Percentiles rank a stretch among this genome's conserved stretches.
Conservation (phyloP, 1,284 basidiomycete genomes). For the Boletus hoseneyae region DNA sequence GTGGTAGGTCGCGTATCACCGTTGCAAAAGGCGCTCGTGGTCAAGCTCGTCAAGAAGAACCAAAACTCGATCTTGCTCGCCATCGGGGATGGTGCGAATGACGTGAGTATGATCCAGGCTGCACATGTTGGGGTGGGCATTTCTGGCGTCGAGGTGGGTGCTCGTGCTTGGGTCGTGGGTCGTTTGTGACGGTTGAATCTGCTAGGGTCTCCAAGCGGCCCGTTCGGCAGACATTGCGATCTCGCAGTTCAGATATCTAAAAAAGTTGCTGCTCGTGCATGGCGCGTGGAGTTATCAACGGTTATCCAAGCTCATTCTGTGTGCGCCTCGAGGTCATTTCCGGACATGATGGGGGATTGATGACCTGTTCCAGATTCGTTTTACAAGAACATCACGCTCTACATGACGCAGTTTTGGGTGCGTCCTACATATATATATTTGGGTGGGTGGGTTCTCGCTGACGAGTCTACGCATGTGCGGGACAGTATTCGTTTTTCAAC, state of each 20-base stretch:
- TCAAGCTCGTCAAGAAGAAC: slow-evolving; percentile 98
- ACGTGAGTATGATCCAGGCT: slow-evolving; percentile 96
- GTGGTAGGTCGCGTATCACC: slow-evolving; percentile 89
- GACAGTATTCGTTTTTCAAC: slow-evolving; percentile 95
- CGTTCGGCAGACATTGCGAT: slow-evolving; percentile 96
- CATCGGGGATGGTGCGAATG: slow-evolving; percentile 97
- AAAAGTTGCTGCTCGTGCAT: slow-evolving; percentile 95
- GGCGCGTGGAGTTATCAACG: slow-evolving; percentile 98
- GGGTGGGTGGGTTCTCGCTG: not conserved
- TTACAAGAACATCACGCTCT: slow-evolving; percentile 96
- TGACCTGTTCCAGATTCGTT: slow-evolving; percentile 65
- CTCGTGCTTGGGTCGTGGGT: not conserved
- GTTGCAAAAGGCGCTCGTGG: slow-evolving; percentile 95
- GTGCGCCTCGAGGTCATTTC: slow-evolving; percentile 42
- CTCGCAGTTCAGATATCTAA: slow-evolving; percentile 96
- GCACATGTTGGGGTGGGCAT: slow-evolving; percentile 98
- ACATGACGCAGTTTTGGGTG: slow-evolving; percentile 98
- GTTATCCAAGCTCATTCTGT: slow-evolving; percentile 92
- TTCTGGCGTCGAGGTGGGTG: slow-evolving; percentile 86
- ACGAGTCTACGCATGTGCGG: not conserved
- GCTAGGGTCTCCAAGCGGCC: slow-evolving; percentile 92
- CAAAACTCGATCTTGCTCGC: slow-evolving; percentile 89
- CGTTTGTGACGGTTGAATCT: not conserved
- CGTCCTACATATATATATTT: slow-evolving; percentile 20
- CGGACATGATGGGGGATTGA: not conserved